Evolutionary conservation across 2,329 filamentous ascomycete species (phyloP), one percentile per base, ranked within the genome.

Genomic region (Coniella lustricola): DNA sequence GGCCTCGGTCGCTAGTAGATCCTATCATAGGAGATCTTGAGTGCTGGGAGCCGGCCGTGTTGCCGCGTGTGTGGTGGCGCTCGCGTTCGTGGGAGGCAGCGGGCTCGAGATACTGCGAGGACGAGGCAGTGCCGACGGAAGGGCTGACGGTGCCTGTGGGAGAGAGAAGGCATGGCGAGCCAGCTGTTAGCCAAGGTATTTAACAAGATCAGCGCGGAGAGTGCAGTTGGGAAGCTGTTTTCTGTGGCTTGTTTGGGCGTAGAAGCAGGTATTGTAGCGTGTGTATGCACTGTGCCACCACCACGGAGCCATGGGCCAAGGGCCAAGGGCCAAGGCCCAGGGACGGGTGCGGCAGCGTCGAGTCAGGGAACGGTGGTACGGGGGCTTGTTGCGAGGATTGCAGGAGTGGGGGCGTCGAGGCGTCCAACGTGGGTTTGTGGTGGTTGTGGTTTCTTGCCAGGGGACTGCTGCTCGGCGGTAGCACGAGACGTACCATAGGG

Each of bases 401-500:
- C n/a, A n/a, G 38, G 22, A 29, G 46, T 38, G 39, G 10, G 29
- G 40, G 49, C 37, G 25, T 47, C 40, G 33, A 22, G 10, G 43
- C 10, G 37, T 39, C 45, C 39, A 45, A 35, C 48, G 46, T 47
- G 40, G 47, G 29, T 40, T 29, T 29, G 25, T 29, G 10, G 10
- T 29, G 25, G 25, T n/a, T n/a, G n/a, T n/a, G n/a, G n/a, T n/a
- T n/a, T n/a, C n/a, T n/a, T n/a, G n/a, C n/a, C n/a, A n/a, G n/a
- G n/a, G n/a, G n/a, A n/a, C n/a, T n/a, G n/a, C n/a, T n/a, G n/a
- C n/a, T n/a, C n/a, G n/a, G n/a, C n/a, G n/a, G n/a, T n/a, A n/a
- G n/a, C n/a, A n/a, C n/a, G n/a, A n/a, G n/a, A n/a, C 72, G 50
- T 67, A 84, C 80, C 80, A 65, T 82, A 82, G 18, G 60, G 61